Evolutionary conservation across 2,329 filamentous ascomycete genomes (phyloP).

Genomic region (Fusarium coffeatum): DNA sequence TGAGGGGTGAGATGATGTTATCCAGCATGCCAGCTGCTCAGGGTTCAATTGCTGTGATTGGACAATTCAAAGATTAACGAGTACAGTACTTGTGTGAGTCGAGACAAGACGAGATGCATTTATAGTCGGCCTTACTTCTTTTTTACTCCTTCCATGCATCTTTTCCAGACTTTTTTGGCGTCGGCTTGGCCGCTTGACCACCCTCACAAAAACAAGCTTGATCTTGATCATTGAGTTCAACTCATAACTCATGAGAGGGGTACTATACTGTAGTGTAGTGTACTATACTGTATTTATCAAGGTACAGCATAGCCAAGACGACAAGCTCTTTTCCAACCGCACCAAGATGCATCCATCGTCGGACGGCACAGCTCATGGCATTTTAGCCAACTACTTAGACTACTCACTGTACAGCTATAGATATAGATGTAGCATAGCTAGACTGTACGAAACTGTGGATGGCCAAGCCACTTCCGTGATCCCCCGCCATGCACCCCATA

Average conservation of each 20-base stretch:
- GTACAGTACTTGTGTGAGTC: neutral
- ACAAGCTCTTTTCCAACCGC: conserved; percentile 29
- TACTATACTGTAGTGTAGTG: neutral
- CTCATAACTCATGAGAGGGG: conserved; percentile 12
- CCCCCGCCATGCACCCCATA: conserved; percentile 38
- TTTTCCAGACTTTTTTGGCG: conserved; percentile 22
- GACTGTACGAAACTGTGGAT: conserved; percentile 12
- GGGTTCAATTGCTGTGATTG: conserved; percentile 22
- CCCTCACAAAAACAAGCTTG: conserved; percentile 34
- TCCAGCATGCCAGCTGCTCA: conserved; percentile 18
- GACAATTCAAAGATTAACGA: conserved; percentile 19
- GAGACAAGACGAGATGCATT: conserved; percentile 5
- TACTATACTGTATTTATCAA: neutral
- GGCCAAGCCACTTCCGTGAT: conserved; percentile 30
- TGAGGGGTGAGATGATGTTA: conserved; percentile 27
- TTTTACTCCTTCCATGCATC: conserved; percentile 30
- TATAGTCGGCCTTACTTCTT: conserved; percentile 8
- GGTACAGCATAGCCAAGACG: conserved; percentile 14
- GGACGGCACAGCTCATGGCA: conserved; percentile 22
- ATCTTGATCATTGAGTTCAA: conserved; percentile 18
- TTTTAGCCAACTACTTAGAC: neutral
- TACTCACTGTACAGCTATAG: neutral
- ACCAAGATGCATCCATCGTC: conserved; percentile 26
- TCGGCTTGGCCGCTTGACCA: conserved; percentile 33
- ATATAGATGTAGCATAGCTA: neutral